Evolutionary conservation across 164 flowering plant species (phyloP).

Genomic region (Vitis cinerea): DNA sequence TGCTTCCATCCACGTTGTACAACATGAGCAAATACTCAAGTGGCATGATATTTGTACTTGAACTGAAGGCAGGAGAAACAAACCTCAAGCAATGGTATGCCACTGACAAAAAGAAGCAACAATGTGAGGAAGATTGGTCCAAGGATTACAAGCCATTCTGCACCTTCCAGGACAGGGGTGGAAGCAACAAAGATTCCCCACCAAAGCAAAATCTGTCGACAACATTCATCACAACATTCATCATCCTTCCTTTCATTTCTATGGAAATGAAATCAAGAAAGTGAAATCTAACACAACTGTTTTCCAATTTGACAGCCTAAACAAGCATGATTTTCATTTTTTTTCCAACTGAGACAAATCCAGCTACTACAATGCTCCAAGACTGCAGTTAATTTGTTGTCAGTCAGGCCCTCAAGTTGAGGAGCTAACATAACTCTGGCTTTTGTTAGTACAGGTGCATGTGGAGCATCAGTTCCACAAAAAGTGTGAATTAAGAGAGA

Average conservation of each 20-base stretch:
- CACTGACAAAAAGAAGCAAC: slow-evolving; percentile 91
- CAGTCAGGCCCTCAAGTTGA: neutral
- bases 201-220: slow-evolving; percentile 82
- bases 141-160: slow-evolving; percentile 84
- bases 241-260: neutral
- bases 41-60: neutral
- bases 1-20: slow-evolving; percentile 26
- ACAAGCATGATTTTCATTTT: neutral
- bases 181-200: slow-evolving; percentile 95
- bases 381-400: neutral
- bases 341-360: neutral
- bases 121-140: slow-evolving; percentile 86
- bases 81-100: slow-evolving; percentile 96
- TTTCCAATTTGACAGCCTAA: neutral
- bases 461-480: neutral
- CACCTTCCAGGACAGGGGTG: slow-evolving; percentile 66
- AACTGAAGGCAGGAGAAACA: slow-evolving; percentile 15
- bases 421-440: too few species aligned
- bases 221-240: slow-evolving; percentile 4
- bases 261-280: neutral
- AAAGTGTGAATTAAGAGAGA: neutral
- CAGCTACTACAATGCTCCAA: neutral
- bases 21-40: slow-evolving; percentile 14
- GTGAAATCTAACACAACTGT: neutral
- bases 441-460: too few species aligned